Conservation (phyloP, 768 basidiomycete genomes). For the Mycena belliarum region DNA sequence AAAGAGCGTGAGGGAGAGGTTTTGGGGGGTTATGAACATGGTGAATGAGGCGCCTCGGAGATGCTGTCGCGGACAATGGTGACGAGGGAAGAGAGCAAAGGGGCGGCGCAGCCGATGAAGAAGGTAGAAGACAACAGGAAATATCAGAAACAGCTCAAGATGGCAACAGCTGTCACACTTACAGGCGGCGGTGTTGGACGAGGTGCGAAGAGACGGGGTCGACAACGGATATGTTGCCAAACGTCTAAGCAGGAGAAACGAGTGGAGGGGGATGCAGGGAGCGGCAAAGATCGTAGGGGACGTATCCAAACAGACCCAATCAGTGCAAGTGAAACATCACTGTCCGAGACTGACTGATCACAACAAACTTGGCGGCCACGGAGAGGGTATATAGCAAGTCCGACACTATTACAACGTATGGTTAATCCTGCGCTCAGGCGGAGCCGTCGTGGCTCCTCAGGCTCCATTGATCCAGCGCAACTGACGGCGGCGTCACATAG, state of each 20-base stretch:
- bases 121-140: constrained; percentile 18
- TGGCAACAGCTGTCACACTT: constrained; percentile 17
- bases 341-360: no score
- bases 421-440: no score
- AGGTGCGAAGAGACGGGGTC: neutral
- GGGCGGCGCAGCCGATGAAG: constrained; percentile 24
- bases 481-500: constrained; percentile 70
- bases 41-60: constrained; percentile 19
- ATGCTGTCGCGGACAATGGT: constrained; percentile 4
- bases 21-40: constrained; percentile 53
- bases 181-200: constrained; percentile 2
- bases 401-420: no score
- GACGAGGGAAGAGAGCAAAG: neutral
- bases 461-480: constrained; percentile 74
- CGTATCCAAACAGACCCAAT: neutral
- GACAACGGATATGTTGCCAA: neutral
- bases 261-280: neutral
- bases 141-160: constrained; percentile 12
- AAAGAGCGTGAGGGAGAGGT: constrained; percentile 63
- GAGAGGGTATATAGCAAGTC: no score
- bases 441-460: constrained; percentile 67
- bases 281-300: neutral
- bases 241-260: neutral
- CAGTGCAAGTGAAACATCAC: neutral
- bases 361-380: no score